phyloP scores from a whole-genome alignment of 257 asterid genomes.

The Gardenia jasminoides region DNA sequence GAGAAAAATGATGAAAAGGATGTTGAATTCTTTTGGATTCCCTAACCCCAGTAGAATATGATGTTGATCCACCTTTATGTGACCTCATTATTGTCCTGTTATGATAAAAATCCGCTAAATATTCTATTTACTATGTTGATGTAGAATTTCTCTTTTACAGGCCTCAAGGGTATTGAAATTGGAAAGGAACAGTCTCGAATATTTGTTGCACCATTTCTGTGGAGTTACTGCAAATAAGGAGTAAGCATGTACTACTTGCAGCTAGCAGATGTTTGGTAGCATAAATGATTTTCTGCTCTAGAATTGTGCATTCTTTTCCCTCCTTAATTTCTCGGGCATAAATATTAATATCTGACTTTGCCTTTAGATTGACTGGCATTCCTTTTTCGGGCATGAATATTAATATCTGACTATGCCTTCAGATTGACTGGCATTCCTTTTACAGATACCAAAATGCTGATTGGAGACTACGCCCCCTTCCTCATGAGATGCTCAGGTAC shows the following conservation, averaged over 20 bases:
- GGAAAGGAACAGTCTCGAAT: slow-evolving; percentile 89
- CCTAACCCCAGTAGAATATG: neutral
- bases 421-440: slow-evolving; percentile 24
- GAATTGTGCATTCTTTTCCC: neutral
- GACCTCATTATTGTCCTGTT: neutral
- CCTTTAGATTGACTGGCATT: slow-evolving; percentile 22
- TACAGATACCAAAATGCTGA: slow-evolving; percentile 98
- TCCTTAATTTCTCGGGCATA: too few relatives aligned
- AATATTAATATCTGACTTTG: neutral
- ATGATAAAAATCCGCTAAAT: neutral
- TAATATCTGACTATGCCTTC: neutral
- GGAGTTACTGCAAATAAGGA: slow-evolving; percentile 93
- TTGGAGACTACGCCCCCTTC: slow-evolving; percentile 98
- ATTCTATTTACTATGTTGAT: slow-evolving; percentile 14
- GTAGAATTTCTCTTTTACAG: slow-evolving; percentile 36
- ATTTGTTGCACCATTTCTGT: slow-evolving; percentile 78
- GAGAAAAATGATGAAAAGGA: neutral
- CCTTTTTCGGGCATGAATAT: slow-evolving; percentile 5
- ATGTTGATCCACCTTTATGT: neutral
- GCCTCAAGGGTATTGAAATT: slow-evolving; percentile 91
- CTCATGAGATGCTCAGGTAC: slow-evolving; percentile 79
- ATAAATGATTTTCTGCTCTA: neutral
- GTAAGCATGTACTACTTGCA: slow-evolving; percentile 44
- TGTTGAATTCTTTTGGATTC: neutral
- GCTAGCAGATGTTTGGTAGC: neutral